phyloP scores from a whole-genome alignment of 1,139 yeast genomes.

The Scheffersomyces segobiensis region DNA sequence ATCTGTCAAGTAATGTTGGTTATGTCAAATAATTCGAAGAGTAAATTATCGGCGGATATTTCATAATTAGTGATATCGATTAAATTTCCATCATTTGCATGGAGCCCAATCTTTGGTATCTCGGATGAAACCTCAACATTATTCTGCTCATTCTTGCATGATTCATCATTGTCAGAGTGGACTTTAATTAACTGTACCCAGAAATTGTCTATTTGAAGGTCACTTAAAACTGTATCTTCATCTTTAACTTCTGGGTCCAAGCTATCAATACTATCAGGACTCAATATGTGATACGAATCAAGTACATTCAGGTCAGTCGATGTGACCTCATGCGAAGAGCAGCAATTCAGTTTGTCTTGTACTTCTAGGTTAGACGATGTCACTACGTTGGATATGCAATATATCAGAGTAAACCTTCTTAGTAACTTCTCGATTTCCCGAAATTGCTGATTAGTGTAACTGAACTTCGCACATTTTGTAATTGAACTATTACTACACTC shows the following conservation, averaged over 20 bases:
- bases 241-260: slow-evolving; percentile 10
- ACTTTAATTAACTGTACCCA: slow-evolving; percentile 10
- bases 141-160: background rate
- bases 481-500: slow-evolving; percentile 3
- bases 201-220: slow-evolving; percentile 18
- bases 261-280: slow-evolving; percentile 1
- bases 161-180: background rate
- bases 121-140: background rate
- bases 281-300: slow-evolving; percentile 1
- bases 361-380: background rate
- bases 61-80: background rate
- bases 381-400: background rate
- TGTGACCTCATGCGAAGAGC: background rate
- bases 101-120: background rate
- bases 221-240: slow-evolving; percentile 18
- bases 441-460: slow-evolving; percentile 6
- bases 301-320: slow-evolving; percentile 3
- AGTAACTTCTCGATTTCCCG: slow-evolving; percentile 4
- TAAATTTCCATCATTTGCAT: background rate
- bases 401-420: background rate
- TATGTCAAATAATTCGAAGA: background rate
- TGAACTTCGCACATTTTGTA: slow-evolving; percentile 1
- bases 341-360: background rate
- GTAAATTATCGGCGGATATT: background rate
- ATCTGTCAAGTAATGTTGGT: background rate